phyloP scores from a whole-genome alignment of 768 basidiomycete genomes.

The Lactarius quietus region DNA sequence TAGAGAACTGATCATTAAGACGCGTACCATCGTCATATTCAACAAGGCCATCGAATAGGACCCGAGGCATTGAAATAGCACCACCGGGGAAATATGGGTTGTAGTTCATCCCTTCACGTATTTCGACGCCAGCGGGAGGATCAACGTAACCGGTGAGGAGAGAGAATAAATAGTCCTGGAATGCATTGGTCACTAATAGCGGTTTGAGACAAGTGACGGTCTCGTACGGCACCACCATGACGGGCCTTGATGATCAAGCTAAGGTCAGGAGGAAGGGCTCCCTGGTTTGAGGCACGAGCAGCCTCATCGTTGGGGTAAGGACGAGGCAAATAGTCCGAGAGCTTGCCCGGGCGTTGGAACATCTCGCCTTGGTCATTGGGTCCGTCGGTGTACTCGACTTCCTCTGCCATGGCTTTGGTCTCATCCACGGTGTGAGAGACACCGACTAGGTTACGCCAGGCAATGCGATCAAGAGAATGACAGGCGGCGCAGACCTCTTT shows the following conservation, averaged over 20 bases:
- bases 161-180: slow-evolving; percentile 93
- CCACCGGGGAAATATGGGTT: slow-evolving; percentile 99
- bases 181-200: not conserved
- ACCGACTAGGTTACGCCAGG: slow-evolving; percentile 99
- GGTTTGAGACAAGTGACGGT: not conserved
- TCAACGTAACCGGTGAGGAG: slow-evolving; percentile 97
- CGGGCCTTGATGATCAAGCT: slow-evolving; percentile 97
- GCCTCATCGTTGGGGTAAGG: slow-evolving; percentile 99
- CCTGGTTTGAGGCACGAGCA: slow-evolving; percentile 88
- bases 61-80: slow-evolving; percentile 97
- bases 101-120: slow-evolving; percentile 98
- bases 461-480: slow-evolving; percentile 98
- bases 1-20: not conserved
- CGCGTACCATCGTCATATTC: slow-evolving; percentile 90
- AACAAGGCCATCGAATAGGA: slow-evolving; percentile 92
- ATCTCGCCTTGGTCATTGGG: slow-evolving; percentile 94
- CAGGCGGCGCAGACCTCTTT: slow-evolving; percentile 99
- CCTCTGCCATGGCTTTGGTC: slow-evolving; percentile 87
- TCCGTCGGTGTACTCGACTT: slow-evolving; percentile 94
- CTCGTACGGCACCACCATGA: slow-evolving; percentile 88
- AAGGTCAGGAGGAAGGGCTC: slow-evolving; percentile 95
- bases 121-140: slow-evolving; percentile 90
- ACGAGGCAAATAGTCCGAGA: slow-evolving; percentile 92
- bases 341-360: slow-evolving; percentile 98
- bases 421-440: slow-evolving; percentile 96